Evolutionary conservation across 2,329 filamentous ascomycete genomes (phyloP), one percentile per base, ranked within the genome.

Genomic region (Fusarium sp.): DNA sequence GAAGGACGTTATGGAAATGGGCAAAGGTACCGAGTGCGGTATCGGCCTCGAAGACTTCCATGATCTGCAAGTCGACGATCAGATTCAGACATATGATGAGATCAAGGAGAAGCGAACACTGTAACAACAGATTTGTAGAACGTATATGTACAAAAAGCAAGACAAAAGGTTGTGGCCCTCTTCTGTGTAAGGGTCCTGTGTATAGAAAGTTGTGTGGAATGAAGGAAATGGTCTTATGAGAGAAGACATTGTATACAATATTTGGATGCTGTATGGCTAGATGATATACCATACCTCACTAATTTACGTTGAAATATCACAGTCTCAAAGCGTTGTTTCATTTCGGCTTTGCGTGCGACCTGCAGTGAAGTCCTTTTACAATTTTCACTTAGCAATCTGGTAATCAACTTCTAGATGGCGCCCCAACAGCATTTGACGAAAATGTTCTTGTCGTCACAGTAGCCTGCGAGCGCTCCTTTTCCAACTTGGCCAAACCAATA

Each of bases 21-120:
- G 89, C 73, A 98, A 97, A 80, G 94, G 94, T 60, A 88, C 86
- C n/a, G 96, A 99, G 79, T 99, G 96, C 74, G 96, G 96, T 70
- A 90, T 99, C 70, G 89, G 88, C 52, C 95, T 99, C 74, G 88
- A 91, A 4, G 86, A 84, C 32, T 99, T 93, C 88, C 84, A 91
- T 47, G 91, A 88, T 22, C 91, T 98, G 76, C 78, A 90, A 74
- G 83, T 88, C 15, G 96, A 95, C 27, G 96, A 99, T 80, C 87
- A 90, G 77, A 86, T 99, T 65, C 96, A 98, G 82, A 90, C 89
- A 33, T 97, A 94, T 75, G 93, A 97, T 75, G 91, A 94, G 79
- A 85, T 89, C 19, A 81, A 79, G 56, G 92, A 96, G 80, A 91
- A 91, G 83, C 85, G 93, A 65, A 78, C 71, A 23, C 69, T 88